Conservation (phyloP, 164 flowering plant species). For the Vitis rupestris region DNA sequence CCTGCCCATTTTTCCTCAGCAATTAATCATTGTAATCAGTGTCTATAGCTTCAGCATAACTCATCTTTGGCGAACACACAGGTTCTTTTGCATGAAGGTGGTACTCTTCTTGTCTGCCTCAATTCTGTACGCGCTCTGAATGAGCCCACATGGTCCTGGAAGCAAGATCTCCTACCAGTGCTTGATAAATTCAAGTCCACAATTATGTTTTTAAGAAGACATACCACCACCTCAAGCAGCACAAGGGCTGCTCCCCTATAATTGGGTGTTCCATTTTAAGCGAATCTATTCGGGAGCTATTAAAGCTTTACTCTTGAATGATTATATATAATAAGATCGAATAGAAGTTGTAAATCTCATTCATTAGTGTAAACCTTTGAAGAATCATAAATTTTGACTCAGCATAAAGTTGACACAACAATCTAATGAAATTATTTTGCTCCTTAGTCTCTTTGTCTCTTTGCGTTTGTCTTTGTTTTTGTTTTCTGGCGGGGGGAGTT, state of each 20-base stretch:
- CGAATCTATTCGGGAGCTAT: too few species aligned
- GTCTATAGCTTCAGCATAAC: background rate
- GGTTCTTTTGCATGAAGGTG: slow-evolving; percentile 99
- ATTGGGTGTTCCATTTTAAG: too few species aligned
- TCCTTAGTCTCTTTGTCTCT: too few species aligned
- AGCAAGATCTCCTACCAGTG: slow-evolving; percentile 46
- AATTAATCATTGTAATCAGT: background rate
- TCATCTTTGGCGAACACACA: slow-evolving; percentile 27
- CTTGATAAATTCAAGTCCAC: slow-evolving; percentile 29
- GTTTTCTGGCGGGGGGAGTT: too few species aligned
- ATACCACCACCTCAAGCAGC: slow-evolving; percentile 26
- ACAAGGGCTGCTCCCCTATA: slow-evolving; percentile 37
- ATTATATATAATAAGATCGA: too few species aligned
- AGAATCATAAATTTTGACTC: too few species aligned
- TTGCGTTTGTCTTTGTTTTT: too few species aligned
- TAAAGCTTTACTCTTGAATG: background rate
- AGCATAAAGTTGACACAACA: too few species aligned
- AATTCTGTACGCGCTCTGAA: slow-evolving; percentile 82
- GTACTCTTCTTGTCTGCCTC: slow-evolving; percentile 88
- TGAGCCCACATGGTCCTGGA: slow-evolving; percentile 83
- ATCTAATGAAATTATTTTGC: too few species aligned
- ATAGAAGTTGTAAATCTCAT: too few species aligned
- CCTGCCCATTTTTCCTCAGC: background rate
- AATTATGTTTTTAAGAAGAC: slow-evolving; percentile 17
- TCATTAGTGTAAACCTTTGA: too few species aligned